A percentile compares a stretch with the other conserved stretches of the same genome.
phyloP scores from a whole-genome alignment of 1,139 yeast species.

The Candida buenavistaensis region DNA sequence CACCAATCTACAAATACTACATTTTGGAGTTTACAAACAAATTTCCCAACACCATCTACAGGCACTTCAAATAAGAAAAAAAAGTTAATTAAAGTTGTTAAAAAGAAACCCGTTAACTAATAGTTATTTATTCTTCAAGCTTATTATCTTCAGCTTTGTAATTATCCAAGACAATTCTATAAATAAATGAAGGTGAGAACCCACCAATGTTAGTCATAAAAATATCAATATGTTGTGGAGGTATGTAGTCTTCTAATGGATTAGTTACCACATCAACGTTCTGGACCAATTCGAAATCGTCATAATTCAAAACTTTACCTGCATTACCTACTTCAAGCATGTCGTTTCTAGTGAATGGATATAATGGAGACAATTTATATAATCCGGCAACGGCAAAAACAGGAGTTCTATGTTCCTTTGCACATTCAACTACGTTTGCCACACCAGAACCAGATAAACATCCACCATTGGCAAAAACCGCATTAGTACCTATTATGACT shows the following conservation, averaged over 20 bases:
- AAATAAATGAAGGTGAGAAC: slow-evolving; percentile 92
- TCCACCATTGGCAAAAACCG: slow-evolving; percentile 96
- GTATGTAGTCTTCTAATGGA: slow-evolving; percentile 88
- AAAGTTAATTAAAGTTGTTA: slow-evolving; percentile 8
- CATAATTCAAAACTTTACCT: slow-evolving; percentile 74
- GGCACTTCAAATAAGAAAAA: background rate
- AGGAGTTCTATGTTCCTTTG: slow-evolving; percentile 91
- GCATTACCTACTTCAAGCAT: slow-evolving; percentile 93
- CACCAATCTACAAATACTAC: background rate
- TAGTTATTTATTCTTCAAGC: slow-evolving; percentile 31
- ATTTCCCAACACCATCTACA: background rate
- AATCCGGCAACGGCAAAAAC: slow-evolving; percentile 95
- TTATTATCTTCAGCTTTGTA: slow-evolving; percentile 83
- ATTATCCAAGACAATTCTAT: slow-evolving; percentile 92
- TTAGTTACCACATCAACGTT: slow-evolving; percentile 79
- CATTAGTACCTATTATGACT: slow-evolving; percentile 86
- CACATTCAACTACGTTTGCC: slow-evolving; percentile 92
- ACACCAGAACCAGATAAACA: slow-evolving; percentile 89
- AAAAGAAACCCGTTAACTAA: slow-evolving; percentile 1
- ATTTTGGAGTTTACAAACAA: background rate
- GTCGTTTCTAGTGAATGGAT: slow-evolving; percentile 88
- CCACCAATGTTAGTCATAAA: slow-evolving; percentile 96
- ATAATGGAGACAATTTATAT: slow-evolving; percentile 88
- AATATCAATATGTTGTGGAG: slow-evolving; percentile 93
- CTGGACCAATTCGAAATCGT: slow-evolving; percentile 62